Percentiles rank a stretch among this genome's conserved stretches.
phyloP scores from a whole-genome alignment of 768 basidiomycete species.

The Rickenella mellea region DNA sequence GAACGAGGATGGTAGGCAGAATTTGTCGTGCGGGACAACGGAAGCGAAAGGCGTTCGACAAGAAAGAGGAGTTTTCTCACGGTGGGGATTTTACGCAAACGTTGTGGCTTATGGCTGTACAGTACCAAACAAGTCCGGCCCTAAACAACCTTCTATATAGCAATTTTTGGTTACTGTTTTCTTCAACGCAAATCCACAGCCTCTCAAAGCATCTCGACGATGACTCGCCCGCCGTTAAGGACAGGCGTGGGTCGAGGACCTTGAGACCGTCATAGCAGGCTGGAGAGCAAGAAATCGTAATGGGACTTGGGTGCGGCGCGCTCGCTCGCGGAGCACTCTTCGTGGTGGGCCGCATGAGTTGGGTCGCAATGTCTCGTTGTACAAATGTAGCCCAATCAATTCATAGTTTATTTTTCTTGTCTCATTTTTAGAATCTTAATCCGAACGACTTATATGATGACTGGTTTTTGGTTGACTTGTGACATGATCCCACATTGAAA shows the following conservation, averaged over 20 bases:
- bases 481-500: no score
- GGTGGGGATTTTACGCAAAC: no score
- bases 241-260: constrained; percentile 74
- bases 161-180: constrained; percentile 1
- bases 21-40: no score
- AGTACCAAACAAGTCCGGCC: constrained; percentile 8
- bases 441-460: no score
- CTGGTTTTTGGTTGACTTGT: no score
- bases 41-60: no score
- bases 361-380: constrained; percentile 88
- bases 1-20: no score
- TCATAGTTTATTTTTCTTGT: constrained; percentile 13
- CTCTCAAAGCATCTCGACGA: constrained; percentile 85
- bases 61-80: no score
- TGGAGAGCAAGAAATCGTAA: constrained; percentile 65
- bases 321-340: constrained; percentile 46
- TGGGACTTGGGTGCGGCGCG: constrained; percentile 86
- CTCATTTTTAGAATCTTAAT: constrained; percentile 1
- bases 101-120: constrained; percentile 8
- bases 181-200: constrained; percentile 59
- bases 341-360: constrained; percentile 59
- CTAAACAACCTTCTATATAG: constrained; percentile 14
- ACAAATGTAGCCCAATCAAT: no score
- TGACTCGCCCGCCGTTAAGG: constrained; percentile 60
- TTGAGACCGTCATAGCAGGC: constrained; percentile 78